A percentile compares a stretch with the other conserved stretches of the same genome.
These are phyloP conservation scores for Erysiphe neolycopersici DNA, from an alignment of 2,329 filamentous ascomycete species.

Conservation along the genomic window DNA sequence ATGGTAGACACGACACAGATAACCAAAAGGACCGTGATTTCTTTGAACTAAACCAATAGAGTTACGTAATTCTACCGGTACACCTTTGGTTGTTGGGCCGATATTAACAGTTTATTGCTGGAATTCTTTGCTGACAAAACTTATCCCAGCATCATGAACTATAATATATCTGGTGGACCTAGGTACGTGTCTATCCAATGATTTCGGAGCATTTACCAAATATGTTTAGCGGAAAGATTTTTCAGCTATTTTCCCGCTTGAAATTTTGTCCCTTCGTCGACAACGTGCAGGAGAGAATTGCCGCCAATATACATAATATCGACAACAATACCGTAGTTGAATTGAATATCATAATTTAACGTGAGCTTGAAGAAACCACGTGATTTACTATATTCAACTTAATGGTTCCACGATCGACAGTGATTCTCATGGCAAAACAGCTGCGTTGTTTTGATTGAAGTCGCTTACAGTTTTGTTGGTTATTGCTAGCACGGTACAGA, in stretches of 20 bases:
- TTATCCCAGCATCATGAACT: neutral
- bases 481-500: neutral
- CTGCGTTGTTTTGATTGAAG: too few relatives aligned
- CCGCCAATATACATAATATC: conserved; percentile 1
- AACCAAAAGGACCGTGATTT: conserved; percentile 1
- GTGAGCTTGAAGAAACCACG: neutral
- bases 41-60: conserved; percentile 1
- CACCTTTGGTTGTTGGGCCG: neutral
- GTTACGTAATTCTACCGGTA: neutral
- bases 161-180: neutral
- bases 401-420: too few relatives aligned
- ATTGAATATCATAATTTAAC: neutral
- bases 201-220: neutral
- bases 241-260: conserved; percentile 1
- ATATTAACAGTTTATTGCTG: neutral
- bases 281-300: neutral
- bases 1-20: neutral
- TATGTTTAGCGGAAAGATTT: neutral
- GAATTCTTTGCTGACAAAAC: conserved; percentile 1
- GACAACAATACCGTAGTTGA: conserved; percentile 1
- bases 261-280: conserved; percentile 1
- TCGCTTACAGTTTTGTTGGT: neutral
- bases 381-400: neutral
- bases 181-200: conserved; percentile 2
- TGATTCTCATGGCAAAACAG: too few relatives aligned